phyloP scores from a whole-genome alignment of 2,329 filamentous ascomycete species.

The Curvularia verruculosa region DNA sequence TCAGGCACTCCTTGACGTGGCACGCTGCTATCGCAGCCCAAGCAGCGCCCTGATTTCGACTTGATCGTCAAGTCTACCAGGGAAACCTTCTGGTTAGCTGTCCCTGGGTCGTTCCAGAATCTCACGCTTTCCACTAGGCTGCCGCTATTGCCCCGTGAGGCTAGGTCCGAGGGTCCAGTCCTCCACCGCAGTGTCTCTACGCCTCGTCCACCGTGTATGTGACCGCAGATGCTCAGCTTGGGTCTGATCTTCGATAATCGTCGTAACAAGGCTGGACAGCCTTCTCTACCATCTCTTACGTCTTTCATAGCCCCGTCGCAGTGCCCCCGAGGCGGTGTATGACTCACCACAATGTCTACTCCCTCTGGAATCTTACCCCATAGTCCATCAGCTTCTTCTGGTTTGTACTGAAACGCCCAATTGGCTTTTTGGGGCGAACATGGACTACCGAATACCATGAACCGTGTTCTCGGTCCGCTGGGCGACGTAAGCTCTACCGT shows the following conservation, averaged over 20 bases:
- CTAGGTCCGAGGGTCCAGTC: constrained; percentile 39
- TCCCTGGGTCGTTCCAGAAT: constrained; percentile 66
- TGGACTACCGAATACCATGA: constrained; percentile 75
- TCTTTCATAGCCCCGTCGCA: constrained; percentile 54
- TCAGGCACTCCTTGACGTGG: constrained; percentile 36
- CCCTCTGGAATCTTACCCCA: constrained; percentile 68
- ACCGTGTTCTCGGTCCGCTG: constrained; percentile 63
- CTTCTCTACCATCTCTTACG: constrained; percentile 48
- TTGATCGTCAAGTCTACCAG: constrained; percentile 65
- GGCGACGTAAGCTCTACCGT: constrained; percentile 57
- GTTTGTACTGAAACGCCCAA: constrained; percentile 72
- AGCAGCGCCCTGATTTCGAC: constrained; percentile 38
- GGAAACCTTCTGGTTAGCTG: constrained; percentile 65
- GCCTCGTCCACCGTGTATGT: constrained; percentile 73
- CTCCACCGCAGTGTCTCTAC: constrained; percentile 67
- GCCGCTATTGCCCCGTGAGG: constrained; percentile 5
- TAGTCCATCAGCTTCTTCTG: constrained; percentile 50
- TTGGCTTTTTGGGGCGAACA: constrained; percentile 62
- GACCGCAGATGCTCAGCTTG: constrained; percentile 70
- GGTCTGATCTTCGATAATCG: constrained; percentile 68
- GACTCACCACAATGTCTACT: constrained; percentile 71
- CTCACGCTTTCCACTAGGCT: constrained; percentile 55
- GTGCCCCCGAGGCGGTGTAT: constrained; percentile 69
- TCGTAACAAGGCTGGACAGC: constrained; percentile 65
- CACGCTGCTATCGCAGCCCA: constrained; percentile 37